These are phyloP conservation scores for Aurinia saxatilis DNA, from an alignment of 345 rosid species.

Conservation along the genomic window DNA sequence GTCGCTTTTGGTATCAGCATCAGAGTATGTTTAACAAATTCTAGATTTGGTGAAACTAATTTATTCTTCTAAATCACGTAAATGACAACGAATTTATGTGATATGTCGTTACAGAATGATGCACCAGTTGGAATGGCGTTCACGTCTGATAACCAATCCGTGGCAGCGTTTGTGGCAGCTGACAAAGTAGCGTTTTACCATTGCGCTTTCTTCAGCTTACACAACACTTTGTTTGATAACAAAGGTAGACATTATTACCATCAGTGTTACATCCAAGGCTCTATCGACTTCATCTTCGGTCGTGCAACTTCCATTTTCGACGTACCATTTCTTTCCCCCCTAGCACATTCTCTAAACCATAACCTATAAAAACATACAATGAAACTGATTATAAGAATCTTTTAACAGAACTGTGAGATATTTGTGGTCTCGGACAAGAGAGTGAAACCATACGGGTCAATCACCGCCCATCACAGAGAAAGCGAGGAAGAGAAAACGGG, in stretches of 20 bases:
- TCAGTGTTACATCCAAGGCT: constrained; percentile 82
- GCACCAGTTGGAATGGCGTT: constrained; percentile 86
- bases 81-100: not conserved
- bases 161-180: constrained; percentile 76
- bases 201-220: constrained; percentile 81
- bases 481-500: constrained; percentile 45
- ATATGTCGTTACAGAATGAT: constrained; percentile 47
- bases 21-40: constrained; percentile 39
- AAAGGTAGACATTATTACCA: constrained; percentile 91
- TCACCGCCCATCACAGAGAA: constrained; percentile 74
- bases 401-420: constrained; percentile 60
- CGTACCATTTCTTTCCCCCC: constrained; percentile 23
- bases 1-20: constrained; percentile 80
- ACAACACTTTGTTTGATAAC: constrained; percentile 87
- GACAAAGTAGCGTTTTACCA: constrained; percentile 84
- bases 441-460: constrained; percentile 60
- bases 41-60: not conserved
- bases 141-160: constrained; percentile 93
- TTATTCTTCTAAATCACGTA: not conserved
- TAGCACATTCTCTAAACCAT: not conserved
- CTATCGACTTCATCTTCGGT: constrained; percentile 91
- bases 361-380: not conserved
- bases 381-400: not conserved
- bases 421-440: constrained; percentile 74
- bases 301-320: constrained; percentile 67